These are phyloP conservation scores for Phyllosticta paracitricarpa DNA, from an alignment of 2,329 filamentous ascomycete species.

Conservation along the genomic window DNA sequence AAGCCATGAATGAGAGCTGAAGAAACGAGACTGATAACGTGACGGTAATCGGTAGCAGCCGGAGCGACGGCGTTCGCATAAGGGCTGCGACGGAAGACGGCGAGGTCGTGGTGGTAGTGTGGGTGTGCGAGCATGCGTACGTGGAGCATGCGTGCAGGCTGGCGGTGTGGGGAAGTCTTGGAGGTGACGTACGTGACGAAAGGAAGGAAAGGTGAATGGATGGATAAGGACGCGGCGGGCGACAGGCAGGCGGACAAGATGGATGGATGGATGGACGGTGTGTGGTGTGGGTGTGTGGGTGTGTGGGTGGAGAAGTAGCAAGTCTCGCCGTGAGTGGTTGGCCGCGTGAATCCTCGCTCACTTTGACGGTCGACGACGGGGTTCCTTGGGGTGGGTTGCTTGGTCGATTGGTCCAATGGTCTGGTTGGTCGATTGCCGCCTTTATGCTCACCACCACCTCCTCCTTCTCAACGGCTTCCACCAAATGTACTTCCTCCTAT, in stretches of 20 bases:
- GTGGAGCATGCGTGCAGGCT: neutral
- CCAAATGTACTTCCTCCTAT: neutral
- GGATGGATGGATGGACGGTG: neutral
- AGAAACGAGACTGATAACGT: neutral
- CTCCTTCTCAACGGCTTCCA: neutral
- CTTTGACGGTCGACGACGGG: neutral
- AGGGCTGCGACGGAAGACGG: neutral
- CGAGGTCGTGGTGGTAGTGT: neutral
- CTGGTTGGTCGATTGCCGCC: neutral
- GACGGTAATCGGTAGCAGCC: neutral
- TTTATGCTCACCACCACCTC: neutral
- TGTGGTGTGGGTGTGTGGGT: neutral
- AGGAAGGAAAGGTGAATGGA: neutral
- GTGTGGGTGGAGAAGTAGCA: neutral
- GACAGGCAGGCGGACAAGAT: too few species aligned
- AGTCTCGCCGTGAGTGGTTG: neutral
- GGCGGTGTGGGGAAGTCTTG: neutral
- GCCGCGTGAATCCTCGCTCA: neutral
- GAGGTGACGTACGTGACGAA: neutral
- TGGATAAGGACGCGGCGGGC: neutral
- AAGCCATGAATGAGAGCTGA: neutral
- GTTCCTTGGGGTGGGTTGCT: neutral
- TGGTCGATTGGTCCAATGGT: neutral
- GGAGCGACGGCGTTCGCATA: neutral
- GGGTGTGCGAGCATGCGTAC: neutral